Evolutionary conservation across 768 basidiomycete genomes (phyloP).

Genomic region (Serendipita sp.): DNA sequence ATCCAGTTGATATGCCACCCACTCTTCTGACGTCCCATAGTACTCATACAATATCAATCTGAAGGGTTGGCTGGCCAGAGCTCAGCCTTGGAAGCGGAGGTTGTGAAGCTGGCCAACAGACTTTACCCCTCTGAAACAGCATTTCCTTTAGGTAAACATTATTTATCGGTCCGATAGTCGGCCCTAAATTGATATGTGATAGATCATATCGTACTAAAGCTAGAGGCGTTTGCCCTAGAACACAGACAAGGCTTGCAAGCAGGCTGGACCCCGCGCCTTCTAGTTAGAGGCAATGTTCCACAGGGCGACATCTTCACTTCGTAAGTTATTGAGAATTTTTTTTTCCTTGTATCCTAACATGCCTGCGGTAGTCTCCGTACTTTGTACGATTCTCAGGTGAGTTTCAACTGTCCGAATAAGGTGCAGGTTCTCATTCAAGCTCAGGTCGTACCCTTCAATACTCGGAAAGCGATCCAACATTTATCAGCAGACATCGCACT

Average conservation of each 20-base stretch:
- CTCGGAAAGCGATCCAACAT: conserved; percentile 59
- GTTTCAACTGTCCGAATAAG: conserved; percentile 12
- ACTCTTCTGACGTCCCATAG: conserved; percentile 32
- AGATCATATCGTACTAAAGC: conserved; percentile 62
- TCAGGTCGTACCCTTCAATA: conserved; percentile 71
- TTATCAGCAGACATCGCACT: conserved; percentile 70
- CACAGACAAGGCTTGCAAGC: conserved; percentile 39
- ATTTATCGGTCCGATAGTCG: neutral
- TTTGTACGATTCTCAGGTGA: conserved; percentile 78
- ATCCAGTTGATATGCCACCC: conserved; percentile 8
- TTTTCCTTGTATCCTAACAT: neutral
- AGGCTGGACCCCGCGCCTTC: conserved; percentile 70
- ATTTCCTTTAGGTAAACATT: conserved; percentile 54
- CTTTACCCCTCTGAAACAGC: conserved; percentile 86
- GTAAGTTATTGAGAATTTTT: neutral
- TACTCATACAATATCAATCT: neutral
- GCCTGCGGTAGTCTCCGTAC: conserved; percentile 49
- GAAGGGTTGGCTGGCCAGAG: conserved; percentile 8
- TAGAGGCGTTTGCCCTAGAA: conserved; percentile 56
- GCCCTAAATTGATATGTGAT: neutral
- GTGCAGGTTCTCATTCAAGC: conserved; percentile 6
- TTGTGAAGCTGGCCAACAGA: conserved; percentile 60
- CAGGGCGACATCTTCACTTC: conserved; percentile 53
- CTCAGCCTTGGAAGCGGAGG: conserved; percentile 28
- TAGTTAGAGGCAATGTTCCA: conserved; percentile 69